Base-by-base conservation (phyloP, 2,329 filamentous ascomycete species). In the Cladosporium oxysporum region DNA sequence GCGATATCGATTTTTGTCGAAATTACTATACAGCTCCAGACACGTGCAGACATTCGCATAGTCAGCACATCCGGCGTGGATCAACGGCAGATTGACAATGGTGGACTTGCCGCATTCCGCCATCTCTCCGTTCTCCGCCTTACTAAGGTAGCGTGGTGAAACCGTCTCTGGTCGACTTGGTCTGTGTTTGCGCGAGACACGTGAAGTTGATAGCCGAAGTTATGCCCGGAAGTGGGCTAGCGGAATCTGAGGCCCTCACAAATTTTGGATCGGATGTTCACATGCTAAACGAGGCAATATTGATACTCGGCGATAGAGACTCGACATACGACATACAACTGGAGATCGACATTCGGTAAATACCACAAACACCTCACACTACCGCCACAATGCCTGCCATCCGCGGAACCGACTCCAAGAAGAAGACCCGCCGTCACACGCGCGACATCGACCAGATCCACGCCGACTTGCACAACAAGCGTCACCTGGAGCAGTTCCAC, bases 361-460 rank as follows among this genome's bases (percentile, higher is more conserved):
- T 7, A 31, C 21, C n/a, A 33, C 5, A 28, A 62, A 35, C 31
- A 14, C 23, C 18, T 18, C 5, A 62, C 29, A 41, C 28, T 52
- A 63, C 58, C 55, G 49, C 52, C 74, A 76, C 66, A 67, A 84
- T 84, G 82, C 82, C 82, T 67, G 81, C 82, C 67, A 83, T 83
- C 68, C 78, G 82, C 65, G 82, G 82, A 70, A 73, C 79, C 64
- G 76, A 83, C 66, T 82, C 79, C 44, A 82, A 82, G 73, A 80
- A 79, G 72, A 83, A 83, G 78, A 82, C 81, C 67, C 76, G 79
- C 58, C 77, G 79, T 57, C 75, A 80, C 69, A 81, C 74, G 74
- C 95, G 95, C 79, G 94, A 96, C 79, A 84, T 97, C 75, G 95
- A 99, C 79, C 93, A 98, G 81, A 88, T 98, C 79, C 88, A 93